Percentiles rank a stretch among this genome's conserved stretches.
These are phyloP conservation scores for Alternaria sp. DNA, from an alignment of 2,329 filamentous ascomycete genomes.

Conservation along the genomic window DNA sequence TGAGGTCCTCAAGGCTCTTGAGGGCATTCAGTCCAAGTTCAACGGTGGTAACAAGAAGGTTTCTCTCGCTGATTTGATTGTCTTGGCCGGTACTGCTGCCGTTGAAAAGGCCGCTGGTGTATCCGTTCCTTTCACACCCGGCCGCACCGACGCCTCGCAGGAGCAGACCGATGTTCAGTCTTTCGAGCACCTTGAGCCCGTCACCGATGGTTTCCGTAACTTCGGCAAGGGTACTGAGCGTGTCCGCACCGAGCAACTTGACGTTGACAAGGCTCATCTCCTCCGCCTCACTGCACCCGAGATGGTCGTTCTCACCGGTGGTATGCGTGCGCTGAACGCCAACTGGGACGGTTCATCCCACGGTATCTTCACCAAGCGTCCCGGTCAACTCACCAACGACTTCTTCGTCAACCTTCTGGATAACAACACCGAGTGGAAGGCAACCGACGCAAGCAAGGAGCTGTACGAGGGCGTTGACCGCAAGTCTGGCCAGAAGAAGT, in stretches of 20 bases:
- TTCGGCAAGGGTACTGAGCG: slow-evolving; percentile 70
- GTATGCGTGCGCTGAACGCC: slow-evolving; percentile 72
- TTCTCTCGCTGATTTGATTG: slow-evolving; percentile 80
- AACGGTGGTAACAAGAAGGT: slow-evolving; percentile 74
- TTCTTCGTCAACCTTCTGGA: slow-evolving; percentile 84
- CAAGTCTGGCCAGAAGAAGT: slow-evolving; percentile 71
- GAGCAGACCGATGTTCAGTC: slow-evolving; percentile 74
- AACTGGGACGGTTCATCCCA: slow-evolving; percentile 75
- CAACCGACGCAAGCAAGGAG: slow-evolving; percentile 60
- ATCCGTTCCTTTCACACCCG: slow-evolving; percentile 74
- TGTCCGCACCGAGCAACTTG: slow-evolving; percentile 71
- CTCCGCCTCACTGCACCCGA: slow-evolving; percentile 76
- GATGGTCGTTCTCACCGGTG: slow-evolving; percentile 74
- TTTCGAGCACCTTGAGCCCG: slow-evolving; percentile 71
- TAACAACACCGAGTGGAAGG: slow-evolving; percentile 70
- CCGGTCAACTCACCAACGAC: slow-evolving; percentile 77
- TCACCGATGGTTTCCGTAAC: slow-evolving; percentile 81
- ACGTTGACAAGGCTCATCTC: slow-evolving; percentile 75
- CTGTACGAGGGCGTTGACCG: slow-evolving; percentile 70
- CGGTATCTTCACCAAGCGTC: slow-evolving; percentile 73
- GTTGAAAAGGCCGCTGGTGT: slow-evolving; percentile 75
- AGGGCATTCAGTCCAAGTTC: slow-evolving; percentile 72
- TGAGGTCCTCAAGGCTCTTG: slow-evolving; percentile 68
- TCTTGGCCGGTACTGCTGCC: slow-evolving; percentile 74
- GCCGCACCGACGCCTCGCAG: slow-evolving; percentile 74